A percentile compares a stretch with the other conserved stretches of the same genome.
Evolutionary conservation across 2,329 filamentous ascomycete species (phyloP).

Genomic region (Daldinia sp.): DNA sequence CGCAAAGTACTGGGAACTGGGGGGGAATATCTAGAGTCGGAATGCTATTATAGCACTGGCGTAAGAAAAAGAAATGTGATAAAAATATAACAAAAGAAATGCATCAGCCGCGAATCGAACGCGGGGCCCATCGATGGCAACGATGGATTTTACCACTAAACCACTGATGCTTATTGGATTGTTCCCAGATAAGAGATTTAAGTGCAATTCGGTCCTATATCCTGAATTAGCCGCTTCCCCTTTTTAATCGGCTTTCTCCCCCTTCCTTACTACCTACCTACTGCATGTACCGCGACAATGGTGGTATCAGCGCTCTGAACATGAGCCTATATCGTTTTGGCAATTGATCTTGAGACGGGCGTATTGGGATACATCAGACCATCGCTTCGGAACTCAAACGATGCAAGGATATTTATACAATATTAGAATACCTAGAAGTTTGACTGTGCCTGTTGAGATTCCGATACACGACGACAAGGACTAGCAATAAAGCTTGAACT

Average conservation of each 20-base stretch:
- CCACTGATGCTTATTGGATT: conserved; percentile 50
- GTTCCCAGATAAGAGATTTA: background rate
- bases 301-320: too few relatives aligned
- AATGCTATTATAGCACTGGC: too few relatives aligned
- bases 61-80: background rate
- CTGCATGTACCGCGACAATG: too few relatives aligned
- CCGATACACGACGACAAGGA: background rate
- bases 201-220: background rate
- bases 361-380: too few relatives aligned
- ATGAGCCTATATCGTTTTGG: too few relatives aligned
- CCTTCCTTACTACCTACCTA: background rate
- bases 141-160: conserved; percentile 64
- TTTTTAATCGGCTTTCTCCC: background rate
- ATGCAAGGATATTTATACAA: too few relatives aligned
- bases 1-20: too few relatives aligned
- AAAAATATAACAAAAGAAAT: conserved; percentile 29
- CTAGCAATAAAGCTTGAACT: background rate
- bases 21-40: too few relatives aligned
- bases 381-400: too few relatives aligned
- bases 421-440: too few relatives aligned
- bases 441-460: background rate
- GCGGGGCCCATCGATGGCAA: conserved; percentile 61
- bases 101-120: conserved; percentile 56
- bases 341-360: too few relatives aligned
- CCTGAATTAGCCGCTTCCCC: too few relatives aligned